phyloP scores from a whole-genome alignment of 2,329 filamentous ascomycete species.

The Botrytis paeoniae region DNA sequence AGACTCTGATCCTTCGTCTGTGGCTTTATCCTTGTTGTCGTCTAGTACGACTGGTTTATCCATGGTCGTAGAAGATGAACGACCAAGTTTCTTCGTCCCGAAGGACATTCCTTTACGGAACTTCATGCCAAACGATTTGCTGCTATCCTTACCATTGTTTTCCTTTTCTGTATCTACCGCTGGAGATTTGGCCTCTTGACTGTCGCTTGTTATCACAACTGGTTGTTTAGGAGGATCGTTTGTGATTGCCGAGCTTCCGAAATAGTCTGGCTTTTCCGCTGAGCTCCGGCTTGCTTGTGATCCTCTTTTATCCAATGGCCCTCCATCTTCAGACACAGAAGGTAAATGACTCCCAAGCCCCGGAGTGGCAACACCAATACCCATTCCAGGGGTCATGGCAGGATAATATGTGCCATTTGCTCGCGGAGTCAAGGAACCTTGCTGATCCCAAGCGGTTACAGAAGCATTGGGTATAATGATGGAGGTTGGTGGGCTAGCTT shows the following conservation, averaged over 20 bases:
- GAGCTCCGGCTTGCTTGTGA: conserved; percentile 60
- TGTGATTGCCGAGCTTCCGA: conserved; percentile 58
- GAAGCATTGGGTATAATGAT: conserved; percentile 54
- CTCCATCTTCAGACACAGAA: conserved; percentile 48
- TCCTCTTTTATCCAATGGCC: conserved; percentile 52
- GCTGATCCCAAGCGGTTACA: conserved; percentile 38
- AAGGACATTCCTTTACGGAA: conserved; percentile 71
- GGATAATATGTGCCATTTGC: conserved; percentile 53
- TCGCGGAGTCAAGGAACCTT: conserved; percentile 56
- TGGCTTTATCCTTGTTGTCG: conserved; percentile 80
- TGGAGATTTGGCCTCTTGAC: conserved; percentile 48
- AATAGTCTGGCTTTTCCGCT: conserved; percentile 69
- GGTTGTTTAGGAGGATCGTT: conserved; percentile 46
- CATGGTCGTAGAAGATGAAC: conserved; percentile 62
- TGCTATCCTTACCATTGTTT: conserved; percentile 57
- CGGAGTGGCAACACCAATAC: conserved; percentile 75
- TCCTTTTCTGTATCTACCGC: conserved; percentile 46
- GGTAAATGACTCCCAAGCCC: conserved; percentile 42
- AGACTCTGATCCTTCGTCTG: conserved; percentile 56
- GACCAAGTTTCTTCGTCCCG: conserved; percentile 77
- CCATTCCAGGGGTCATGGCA: conserved; percentile 70
- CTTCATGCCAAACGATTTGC: conserved; percentile 75
- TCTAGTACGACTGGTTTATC: conserved; percentile 72
- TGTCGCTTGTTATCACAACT: conserved; percentile 44
- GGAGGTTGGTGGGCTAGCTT: conserved; percentile 55